Conservation (phyloP, 2,329 filamentous ascomycete genomes). For the Aspergillus versicolor region DNA sequence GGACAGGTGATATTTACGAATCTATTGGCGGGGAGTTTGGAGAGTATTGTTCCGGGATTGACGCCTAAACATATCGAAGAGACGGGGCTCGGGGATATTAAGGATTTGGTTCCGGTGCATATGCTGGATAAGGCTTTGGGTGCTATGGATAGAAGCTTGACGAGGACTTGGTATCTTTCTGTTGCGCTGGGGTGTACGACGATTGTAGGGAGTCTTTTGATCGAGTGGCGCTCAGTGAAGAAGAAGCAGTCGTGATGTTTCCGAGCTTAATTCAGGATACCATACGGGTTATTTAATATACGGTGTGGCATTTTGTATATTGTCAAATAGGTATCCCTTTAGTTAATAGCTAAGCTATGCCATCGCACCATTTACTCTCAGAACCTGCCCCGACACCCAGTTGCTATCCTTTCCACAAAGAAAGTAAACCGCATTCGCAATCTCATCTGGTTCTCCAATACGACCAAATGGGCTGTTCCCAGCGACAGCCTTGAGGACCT, state of each 20-base stretch:
- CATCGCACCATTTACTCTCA: slow-evolving; percentile 47
- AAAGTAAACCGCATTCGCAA: slow-evolving; percentile 50
- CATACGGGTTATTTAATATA: no score
- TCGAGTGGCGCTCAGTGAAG: slow-evolving; percentile 30
- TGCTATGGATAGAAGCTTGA: slow-evolving; percentile 22
- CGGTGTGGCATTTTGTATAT: no score
- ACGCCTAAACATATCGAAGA: not conserved
- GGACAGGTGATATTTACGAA: slow-evolving; percentile 55
- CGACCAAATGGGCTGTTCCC: slow-evolving; percentile 46
- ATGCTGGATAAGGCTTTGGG: slow-evolving; percentile 14
- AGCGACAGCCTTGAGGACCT: slow-evolving; percentile 45
- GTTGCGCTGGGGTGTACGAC: slow-evolving; percentile 23
- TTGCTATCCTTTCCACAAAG: slow-evolving; percentile 44
- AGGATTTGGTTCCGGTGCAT: not conserved
- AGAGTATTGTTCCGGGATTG: not conserved
- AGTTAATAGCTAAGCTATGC: slow-evolving; percentile 2
- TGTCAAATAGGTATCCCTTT: not conserved
- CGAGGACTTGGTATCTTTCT: slow-evolving; percentile 23
- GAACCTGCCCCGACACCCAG: slow-evolving; percentile 47
- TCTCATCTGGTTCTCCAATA: slow-evolving; percentile 51
- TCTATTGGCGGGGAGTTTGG: slow-evolving; percentile 34
- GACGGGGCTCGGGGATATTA: not conserved
- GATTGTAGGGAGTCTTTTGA: slow-evolving; percentile 21
- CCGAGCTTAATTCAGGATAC: no score
- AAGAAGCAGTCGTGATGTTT: slow-evolving; percentile 16